These are phyloP conservation scores for Gynandropsis gynandra DNA, from an alignment of 345 rosid genomes.

Conservation along the genomic window DNA sequence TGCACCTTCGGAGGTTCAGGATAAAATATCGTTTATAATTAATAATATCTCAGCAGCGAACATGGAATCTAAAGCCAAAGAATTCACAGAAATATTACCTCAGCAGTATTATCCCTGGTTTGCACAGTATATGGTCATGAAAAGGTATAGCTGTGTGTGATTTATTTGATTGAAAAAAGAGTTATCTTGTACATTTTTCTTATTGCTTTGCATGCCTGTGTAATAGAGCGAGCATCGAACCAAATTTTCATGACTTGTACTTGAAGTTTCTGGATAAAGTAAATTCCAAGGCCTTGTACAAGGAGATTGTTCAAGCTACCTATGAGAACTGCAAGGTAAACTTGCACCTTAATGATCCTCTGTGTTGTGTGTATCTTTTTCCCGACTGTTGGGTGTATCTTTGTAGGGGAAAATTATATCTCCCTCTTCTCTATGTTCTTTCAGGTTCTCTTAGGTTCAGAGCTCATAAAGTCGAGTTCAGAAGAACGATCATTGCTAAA, in stretches of 20 bases:
- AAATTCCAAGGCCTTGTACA: conserved; percentile 63
- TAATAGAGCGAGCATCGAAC: conserved; percentile 95
- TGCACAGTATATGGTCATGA: conserved; percentile 98
- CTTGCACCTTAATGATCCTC: neutral
- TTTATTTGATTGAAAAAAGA: neutral
- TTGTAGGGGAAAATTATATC: neutral
- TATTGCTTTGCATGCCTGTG: conserved; percentile 5
- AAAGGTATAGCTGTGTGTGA: conserved; percentile 39
- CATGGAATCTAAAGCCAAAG: conserved; percentile 77
- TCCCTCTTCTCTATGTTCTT: conserved; percentile 12
- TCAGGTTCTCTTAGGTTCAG: conserved; percentile 95
- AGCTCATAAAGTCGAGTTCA: conserved; percentile 93
- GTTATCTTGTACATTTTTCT: conserved; percentile 5
- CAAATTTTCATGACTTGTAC: conserved; percentile 92
- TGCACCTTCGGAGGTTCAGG: conserved; percentile 76
- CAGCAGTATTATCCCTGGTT: conserved; percentile 92
- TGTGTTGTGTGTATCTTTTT: neutral
- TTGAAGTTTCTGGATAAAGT: conserved; percentile 91
- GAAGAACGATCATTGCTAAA: conserved; percentile 95
- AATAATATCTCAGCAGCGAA: conserved; percentile 78
- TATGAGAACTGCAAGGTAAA: conserved; percentile 97
- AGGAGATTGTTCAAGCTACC: conserved; percentile 81
- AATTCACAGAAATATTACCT: conserved; percentile 68
- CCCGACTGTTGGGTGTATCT: neutral
- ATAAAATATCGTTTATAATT: conserved; percentile 82